Base-by-base conservation (phyloP, 164 flowering plant species). In the Vitis cinerea region DNA sequence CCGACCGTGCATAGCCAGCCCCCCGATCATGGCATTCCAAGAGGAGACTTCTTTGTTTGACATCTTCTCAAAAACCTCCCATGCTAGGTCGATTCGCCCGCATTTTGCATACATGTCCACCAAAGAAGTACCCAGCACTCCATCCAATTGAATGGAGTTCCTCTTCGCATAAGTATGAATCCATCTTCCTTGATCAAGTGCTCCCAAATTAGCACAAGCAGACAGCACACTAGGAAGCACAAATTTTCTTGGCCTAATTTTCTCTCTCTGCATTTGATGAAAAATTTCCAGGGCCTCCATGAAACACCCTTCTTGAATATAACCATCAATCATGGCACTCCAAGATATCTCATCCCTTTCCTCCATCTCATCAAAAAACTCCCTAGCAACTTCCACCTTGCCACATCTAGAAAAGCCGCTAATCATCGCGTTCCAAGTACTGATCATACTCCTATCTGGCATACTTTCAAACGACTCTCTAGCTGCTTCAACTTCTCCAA, bases 1-100 rank as follows among this genome's bases (percentile, higher is more conserved):
- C 62, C 71, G 61, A 10, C 90, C 90, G 48, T 83, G 86, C 78
- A 81, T 75, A 23, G 90, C 90, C 2, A 86, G 59, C 27, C 88
- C 90, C 23, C 90, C 90, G 66, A 86, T 88, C 88, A 88, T 86
- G 75, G 83, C 79, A 73, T 88, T 88, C 90, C 88, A 88, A 1
- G 86, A 72, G 4, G 90, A 86, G 67, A 84, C 62, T n/a, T 83
- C 85, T 66, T 75, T 86, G 13, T 13, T 50, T 1, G 75, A 61
- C 52, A 82, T 76, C 5, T 69, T 70, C 9, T 69, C 66, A 51
- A 88, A 88, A 30, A 79, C 71, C 66, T 80, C 81, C 57, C 81
- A 74, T 17, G 86, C 90, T 63, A 80, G 79, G 11, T 85, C 83
- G 52, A 88, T 9, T 67, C 81, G 77, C 10, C 93, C 90, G 64